phyloP scores from a whole-genome alignment of 352 stramenopile species.

The Pythium periplocum region DNA sequence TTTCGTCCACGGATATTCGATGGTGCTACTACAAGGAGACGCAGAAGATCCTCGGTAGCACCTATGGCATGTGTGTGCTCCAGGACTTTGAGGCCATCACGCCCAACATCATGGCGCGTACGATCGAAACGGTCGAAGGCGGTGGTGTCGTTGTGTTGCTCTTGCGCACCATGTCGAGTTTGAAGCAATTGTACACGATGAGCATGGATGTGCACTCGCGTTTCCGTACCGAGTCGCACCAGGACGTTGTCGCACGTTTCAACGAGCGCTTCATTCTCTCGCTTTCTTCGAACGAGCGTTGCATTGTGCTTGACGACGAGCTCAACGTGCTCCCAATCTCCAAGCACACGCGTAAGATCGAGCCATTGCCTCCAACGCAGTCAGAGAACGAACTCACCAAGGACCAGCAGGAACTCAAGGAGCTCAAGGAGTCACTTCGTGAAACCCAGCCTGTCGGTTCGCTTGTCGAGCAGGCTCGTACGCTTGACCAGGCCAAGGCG shows the following conservation, averaged over 20 bases:
- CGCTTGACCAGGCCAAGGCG: slow-evolving; percentile 93
- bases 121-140: slow-evolving; percentile 98
- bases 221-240: slow-evolving; percentile 90
- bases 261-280: slow-evolving; percentile 99
- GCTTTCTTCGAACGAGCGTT: slow-evolving; percentile 92
- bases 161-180: slow-evolving; percentile 95
- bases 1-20: slow-evolving; percentile 97
- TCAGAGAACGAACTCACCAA: slow-evolving; percentile 48
- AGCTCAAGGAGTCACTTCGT: slow-evolving; percentile 93
- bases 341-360: slow-evolving; percentile 88
- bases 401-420: slow-evolving; percentile 88
- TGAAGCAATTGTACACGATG: slow-evolving; percentile 99
- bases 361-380: slow-evolving; percentile 66
- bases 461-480: slow-evolving; percentile 94
- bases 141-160: slow-evolving; percentile 97
- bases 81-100: slow-evolving; percentile 99
- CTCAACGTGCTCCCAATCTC: slow-evolving; percentile 98
- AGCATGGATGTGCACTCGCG: slow-evolving; percentile 94
- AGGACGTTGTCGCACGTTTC: slow-evolving; percentile 96
- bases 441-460: slow-evolving; percentile 95
- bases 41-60: slow-evolving; percentile 98
- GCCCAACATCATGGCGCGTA: slow-evolving; percentile 98
- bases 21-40: slow-evolving; percentile 99
- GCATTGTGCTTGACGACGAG: slow-evolving; percentile 98
- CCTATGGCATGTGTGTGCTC: slow-evolving; percentile 97